Conservation (phyloP, 192 early-diverging fungal species). For the Gamsiella multidivaricata region DNA sequence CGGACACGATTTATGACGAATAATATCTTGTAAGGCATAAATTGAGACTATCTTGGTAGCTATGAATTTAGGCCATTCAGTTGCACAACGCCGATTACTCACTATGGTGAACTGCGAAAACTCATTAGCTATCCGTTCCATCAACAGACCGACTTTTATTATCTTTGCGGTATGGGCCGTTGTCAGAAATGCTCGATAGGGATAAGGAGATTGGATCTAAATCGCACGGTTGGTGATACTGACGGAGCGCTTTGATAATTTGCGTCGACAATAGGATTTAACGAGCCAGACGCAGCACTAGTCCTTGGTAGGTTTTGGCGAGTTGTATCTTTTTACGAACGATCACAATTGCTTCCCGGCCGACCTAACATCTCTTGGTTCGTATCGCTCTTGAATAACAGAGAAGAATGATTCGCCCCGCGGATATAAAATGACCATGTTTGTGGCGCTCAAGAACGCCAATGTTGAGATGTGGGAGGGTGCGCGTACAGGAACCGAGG, state of each 20-base stretch:
- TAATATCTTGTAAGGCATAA: constrained; percentile 80
- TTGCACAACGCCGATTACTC: not conserved
- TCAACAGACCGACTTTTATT: constrained; percentile 92
- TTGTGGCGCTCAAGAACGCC: constrained; percentile 81
- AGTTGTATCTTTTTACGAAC: too few species aligned
- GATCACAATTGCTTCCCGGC: too few species aligned
- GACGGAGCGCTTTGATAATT: too few species aligned
- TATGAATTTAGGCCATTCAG: too few species aligned
- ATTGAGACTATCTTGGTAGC: too few species aligned
- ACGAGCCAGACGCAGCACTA: constrained; percentile 88
- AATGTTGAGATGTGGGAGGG: constrained; percentile 93
- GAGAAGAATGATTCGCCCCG: constrained; percentile 63
- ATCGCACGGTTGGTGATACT: not conserved
- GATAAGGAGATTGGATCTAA: not conserved
- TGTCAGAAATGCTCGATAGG: not conserved
- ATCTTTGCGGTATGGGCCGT: constrained; percentile 67
- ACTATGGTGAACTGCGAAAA: not conserved
- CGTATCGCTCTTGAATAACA: constrained; percentile 13
- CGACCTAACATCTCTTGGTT: constrained; percentile 12
- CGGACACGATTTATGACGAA: constrained; percentile 86
- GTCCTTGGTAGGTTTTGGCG: constrained; percentile 67
- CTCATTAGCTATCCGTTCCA: constrained; percentile 84
- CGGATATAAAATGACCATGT: constrained; percentile 88
- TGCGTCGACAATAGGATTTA: too few species aligned
- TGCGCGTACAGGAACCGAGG: constrained; percentile 83